A percentile compares a stretch with the other conserved stretches of the same genome.
Evolutionary conservation across 2,329 filamentous ascomycete genomes (phyloP).

Genomic region (Aspergillus puulaauensis): DNA sequence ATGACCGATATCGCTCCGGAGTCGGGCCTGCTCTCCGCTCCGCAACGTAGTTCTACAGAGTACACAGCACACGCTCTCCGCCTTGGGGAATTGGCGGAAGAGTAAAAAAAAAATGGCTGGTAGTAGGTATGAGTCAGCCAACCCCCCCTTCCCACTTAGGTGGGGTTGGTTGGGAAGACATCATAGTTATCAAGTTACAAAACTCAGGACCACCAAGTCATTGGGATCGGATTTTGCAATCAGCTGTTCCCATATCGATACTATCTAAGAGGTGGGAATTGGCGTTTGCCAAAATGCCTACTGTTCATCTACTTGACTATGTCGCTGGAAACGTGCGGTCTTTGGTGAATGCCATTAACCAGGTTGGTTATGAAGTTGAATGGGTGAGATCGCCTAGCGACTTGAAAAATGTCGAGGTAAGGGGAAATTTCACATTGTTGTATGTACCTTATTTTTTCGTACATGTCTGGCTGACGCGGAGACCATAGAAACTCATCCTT

Average conservation of each 20-base stretch:
- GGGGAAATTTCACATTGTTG: constrained; percentile 17
- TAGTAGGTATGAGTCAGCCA: constrained; percentile 5
- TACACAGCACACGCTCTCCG: neutral
- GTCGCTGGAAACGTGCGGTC: constrained; percentile 96
- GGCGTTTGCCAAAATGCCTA: constrained; percentile 38
- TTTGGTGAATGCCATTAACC: constrained; percentile 96
- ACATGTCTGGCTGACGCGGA: neutral
- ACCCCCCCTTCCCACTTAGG: neutral
- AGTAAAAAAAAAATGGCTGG: neutral
- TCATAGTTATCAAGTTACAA: neutral
- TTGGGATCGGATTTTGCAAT: neutral
- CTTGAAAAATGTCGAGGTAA: constrained; percentile 79
- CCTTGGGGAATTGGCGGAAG: neutral
- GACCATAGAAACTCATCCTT: constrained; percentile 77
- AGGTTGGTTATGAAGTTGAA: constrained; percentile 86
- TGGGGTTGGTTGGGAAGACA: neutral
- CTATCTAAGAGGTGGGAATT: neutral
- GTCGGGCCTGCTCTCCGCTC: too few relatives aligned
- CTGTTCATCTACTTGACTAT: constrained; percentile 67
- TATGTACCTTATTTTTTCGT: neutral
- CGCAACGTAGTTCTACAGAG: neutral
- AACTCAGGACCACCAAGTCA: neutral
- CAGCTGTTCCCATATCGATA: neutral
- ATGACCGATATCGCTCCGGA: neutral
- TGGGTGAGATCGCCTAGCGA: constrained; percentile 87